Percentiles rank a stretch among this genome's conserved stretches.
Conservation (phyloP, 2,329 filamentous ascomycete genomes). For the Aspergillus versicolor region DNA sequence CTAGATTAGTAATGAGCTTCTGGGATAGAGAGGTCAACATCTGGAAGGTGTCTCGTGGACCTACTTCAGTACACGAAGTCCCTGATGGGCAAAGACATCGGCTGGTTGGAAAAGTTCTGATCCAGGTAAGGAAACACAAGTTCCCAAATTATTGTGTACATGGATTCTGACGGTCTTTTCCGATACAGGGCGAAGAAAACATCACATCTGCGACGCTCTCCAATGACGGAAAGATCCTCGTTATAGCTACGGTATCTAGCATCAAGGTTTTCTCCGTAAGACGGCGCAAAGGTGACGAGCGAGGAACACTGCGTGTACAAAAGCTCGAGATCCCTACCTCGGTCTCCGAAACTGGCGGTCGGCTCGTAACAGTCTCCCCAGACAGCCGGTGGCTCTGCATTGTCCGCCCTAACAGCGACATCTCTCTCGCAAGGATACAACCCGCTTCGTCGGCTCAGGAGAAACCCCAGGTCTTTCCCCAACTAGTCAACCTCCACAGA, state of each 20-base stretch:
- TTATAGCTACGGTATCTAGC: constrained; percentile 71
- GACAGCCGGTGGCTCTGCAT: constrained; percentile 47
- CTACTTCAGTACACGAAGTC: constrained; percentile 49
- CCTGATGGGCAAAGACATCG: constrained; percentile 37
- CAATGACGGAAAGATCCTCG: constrained; percentile 67
- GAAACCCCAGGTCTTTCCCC: constrained; percentile 46
- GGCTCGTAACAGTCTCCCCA: constrained; percentile 56
- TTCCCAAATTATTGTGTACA: not conserved
- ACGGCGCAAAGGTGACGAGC: constrained; percentile 51
- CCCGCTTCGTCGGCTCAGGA: constrained; percentile 40
- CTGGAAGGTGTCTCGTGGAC: constrained; percentile 61
- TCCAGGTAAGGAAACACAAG: constrained; percentile 38
- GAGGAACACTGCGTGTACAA: constrained; percentile 66
- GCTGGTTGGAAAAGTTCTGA: constrained; percentile 66
- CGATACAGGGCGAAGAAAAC: constrained; percentile 68
- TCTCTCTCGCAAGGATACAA: constrained; percentile 54
- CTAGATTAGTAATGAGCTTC: constrained; percentile 81
- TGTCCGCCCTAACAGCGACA: constrained; percentile 60
- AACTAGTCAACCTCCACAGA: constrained; percentile 42
- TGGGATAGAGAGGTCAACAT: constrained; percentile 86
- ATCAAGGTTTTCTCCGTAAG: constrained; percentile 75
- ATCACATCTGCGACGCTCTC: constrained; percentile 75
- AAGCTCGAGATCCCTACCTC: constrained; percentile 65
- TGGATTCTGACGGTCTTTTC: not conserved
- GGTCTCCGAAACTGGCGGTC: constrained; percentile 64